Evolutionary conservation across 257 asterid genomes (phyloP), one percentile per base, ranked within the genome.

Genomic region (Scutellaria minor): DNA sequence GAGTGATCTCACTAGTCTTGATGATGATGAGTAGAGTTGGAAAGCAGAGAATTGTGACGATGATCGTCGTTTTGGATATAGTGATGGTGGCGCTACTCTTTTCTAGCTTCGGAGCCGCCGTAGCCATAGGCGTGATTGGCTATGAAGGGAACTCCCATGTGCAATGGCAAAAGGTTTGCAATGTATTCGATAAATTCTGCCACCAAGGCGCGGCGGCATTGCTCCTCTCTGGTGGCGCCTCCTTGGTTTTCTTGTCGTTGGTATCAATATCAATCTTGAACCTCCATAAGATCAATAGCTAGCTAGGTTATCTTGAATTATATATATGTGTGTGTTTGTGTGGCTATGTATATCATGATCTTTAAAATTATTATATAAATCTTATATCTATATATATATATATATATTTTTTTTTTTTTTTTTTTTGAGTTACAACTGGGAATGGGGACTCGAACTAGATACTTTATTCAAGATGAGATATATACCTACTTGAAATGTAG

Each of bases 151-250:
- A 87, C 67, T 61, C 88, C 0, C 93, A 87, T 14, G 68, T 81
- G 7, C 82, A 68, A 1, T 87, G 93, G 93, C 68, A 45, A 59
- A 85, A 83, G 48, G 88, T 87, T 45, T 85, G 93, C 24, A 18
- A 78, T 1, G 73, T 72, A 10, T 76, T 87, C 6, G 86, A 61
- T 0, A 82, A 46, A 59, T 40, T 62, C 65, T 7, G 50, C 58
- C 0, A 13, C 9, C 77, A 73, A 37, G 71, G 77, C 13, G 64
- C 48, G 6, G 64, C 45, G 9, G 77, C 77, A 2, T 12, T 63
- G 22, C 15, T 57, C 20, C 53, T 73, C 54, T 60, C 70, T n/a
- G 52, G 24, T n/a, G 53, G 37, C 13, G 76, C 76, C 39, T 39
- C 76, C 3, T 6, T 71, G 10, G 47, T 37, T 18, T 71, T 71